Conservation (phyloP, 1,284 basidiomycete genomes). For the Takashimella koratensis region DNA sequence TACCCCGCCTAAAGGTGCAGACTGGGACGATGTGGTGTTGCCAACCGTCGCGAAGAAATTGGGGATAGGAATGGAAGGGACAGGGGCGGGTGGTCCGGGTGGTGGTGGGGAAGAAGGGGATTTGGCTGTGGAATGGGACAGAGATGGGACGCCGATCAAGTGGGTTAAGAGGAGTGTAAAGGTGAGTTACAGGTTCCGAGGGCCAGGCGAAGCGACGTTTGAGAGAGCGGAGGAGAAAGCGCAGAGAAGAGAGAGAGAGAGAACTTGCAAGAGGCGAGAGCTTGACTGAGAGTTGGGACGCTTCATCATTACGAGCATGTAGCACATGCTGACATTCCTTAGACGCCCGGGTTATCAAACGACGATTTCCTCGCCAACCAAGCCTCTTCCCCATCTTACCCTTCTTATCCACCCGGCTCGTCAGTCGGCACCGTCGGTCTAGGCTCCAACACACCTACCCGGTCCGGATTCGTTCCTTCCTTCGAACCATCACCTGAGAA, state of each 20-base stretch:
- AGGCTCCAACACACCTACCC: background rate
- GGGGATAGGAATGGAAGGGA: constrained; percentile 49
- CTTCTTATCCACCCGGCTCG: no score
- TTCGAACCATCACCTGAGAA: background rate
- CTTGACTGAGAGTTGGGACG: no score
- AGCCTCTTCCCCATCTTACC: background rate
- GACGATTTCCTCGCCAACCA: background rate
- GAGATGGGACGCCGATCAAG: constrained; percentile 37
- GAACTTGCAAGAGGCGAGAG: no score
- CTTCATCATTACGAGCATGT: no score
- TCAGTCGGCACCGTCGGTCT: background rate
- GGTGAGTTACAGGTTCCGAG: no score
- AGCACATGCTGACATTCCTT: background rate
- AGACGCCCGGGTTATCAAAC: background rate
- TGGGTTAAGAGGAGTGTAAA: constrained; percentile 32
- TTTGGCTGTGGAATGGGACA: constrained; percentile 46
- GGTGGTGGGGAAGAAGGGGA: constrained; percentile 41
- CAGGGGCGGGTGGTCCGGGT: background rate
- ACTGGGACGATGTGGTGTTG: constrained; percentile 56
- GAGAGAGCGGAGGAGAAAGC: no score
- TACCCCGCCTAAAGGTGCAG: constrained; percentile 45
- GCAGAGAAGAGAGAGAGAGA: no score
- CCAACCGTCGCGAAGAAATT: constrained; percentile 77
- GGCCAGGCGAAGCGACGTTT: no score
- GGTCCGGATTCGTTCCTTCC: background rate